Base-by-base conservation (phyloP, 2,329 filamentous ascomycete species). In the Ophiostoma sp. region DNA sequence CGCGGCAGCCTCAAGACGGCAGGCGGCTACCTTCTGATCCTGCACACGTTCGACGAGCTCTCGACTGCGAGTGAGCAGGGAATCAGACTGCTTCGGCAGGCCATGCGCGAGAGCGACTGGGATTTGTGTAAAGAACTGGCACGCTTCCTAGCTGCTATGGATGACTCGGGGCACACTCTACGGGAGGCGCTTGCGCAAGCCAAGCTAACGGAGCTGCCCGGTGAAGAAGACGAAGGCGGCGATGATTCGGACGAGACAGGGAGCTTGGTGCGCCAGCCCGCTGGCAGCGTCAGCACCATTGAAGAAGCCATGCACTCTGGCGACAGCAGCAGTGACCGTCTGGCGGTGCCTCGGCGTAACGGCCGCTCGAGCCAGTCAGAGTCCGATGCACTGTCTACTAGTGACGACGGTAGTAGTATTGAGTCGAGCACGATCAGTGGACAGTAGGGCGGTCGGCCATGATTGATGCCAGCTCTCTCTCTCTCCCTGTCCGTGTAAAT, bases 81-180 rank as follows among this genome's bases (percentile, higher is more conserved):
- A 27, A 90, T 97, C 4, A 86, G 93, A 12, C 81, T 99, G 38
- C 84, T 99, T 69, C 87, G 87, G 44, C 83, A 91, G 65, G 95
- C 94, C 0, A 94, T 93, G 74, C 83, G 87, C 44, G 92, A 93
- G 76, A 87, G 88, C 65, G 94, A 98, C 75, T 99, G 93, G 93
- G 93, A 98, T 73, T 80, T 99, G 41, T 98, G 95, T 79, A 95
- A 93, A 74, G 95, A 99, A 77, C 83, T 99, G 41, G 93, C 95
- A 11, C 84, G 94, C n/a, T 99, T 99, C 78, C 80, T 99, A 68
- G 93, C 96, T 64, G 94, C 94, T 5, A 87, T 99, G 74, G 95
- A 99, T 75, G 89, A 92, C 72, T 90, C 88, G 14, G 95, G 95
- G 0, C 87, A 89, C 72, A 94, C 91, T 62, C 81, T 99, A 65